Evolutionary conservation across 768 basidiomycete genomes (phyloP), one percentile per base, ranked within the genome.

Genomic region (Pleurotus eryngii): DNA sequence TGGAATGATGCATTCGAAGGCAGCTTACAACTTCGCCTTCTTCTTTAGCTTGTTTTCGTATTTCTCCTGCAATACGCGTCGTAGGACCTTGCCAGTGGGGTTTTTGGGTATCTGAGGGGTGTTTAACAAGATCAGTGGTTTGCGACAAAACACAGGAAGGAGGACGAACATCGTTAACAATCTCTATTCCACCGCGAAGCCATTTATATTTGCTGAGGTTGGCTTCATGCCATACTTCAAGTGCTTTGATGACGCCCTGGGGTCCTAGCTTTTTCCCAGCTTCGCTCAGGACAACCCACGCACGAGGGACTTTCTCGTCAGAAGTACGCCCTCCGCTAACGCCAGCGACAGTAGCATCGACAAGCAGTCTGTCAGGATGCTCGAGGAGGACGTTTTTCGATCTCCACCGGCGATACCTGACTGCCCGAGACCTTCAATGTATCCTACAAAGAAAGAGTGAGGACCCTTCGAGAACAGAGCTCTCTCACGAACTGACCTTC

Each of bases 381-480:
- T 74, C 75, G 17, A 85, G 76, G 2, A 92, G 71, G 20, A 77
- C 79, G 24, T 82, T 76, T 76, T 66, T 92, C 91, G 51, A 92
- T 86, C 65, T 93, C 90, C 15, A 81, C 78, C 0, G 90, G 91
- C 0, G 91, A 90, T 0, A 92, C 91, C 69, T 92, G 91, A 49
- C 75, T 76, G 3, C 90, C 91, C 0, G 88, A 90, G 2, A 93
- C 79, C 65, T 93, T 93, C 18, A 93, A 75, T 0, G 84, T 90
- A 64, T 92, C 91, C 85, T 90, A 49, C 20, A 47, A 49, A 11
- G 38, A 50, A 26, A 11, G 2, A 8, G 2, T 35, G 30, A 35
- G 30, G 0, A 2, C 30, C 30, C 3, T 35, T 35, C 11, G 9
- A 11, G 3, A 2, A 9, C 4, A 9, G 30, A 35, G 3, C 30